Evolutionary conservation across 1,284 basidiomycete genomes (phyloP).

Genomic region (Flammula alnicola): DNA sequence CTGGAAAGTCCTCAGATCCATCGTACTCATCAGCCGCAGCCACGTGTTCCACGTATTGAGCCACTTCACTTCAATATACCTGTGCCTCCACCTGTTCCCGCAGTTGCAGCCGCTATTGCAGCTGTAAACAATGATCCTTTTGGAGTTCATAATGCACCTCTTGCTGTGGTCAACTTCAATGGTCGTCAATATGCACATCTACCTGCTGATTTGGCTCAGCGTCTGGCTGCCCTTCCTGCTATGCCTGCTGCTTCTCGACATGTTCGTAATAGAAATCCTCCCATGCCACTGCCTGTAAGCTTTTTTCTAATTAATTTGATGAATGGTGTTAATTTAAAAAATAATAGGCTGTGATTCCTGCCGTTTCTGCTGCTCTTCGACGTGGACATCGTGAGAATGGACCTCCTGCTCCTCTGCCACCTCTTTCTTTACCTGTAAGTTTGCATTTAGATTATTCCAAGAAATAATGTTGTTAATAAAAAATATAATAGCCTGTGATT

Average conservation of each 20-base stretch:
- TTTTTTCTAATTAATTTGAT: no score
- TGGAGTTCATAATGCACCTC: no score
- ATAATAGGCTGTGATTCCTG: neutral
- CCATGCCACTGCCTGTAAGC: neutral
- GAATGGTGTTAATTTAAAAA: no score
- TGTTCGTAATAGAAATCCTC: neutral
- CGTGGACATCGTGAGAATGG: no score
- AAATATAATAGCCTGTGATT: neutral
- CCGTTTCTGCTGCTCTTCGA: neutral
- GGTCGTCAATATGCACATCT: no score
- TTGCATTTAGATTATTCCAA: neutral
- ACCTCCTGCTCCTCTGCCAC: neutral
- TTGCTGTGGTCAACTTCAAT: no score
- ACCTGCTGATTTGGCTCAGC: neutral
- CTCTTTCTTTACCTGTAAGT: neutral
- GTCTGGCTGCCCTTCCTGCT: neutral
- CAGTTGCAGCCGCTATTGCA: neutral
- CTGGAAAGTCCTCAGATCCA: constrained; percentile 9
- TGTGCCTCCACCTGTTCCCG: constrained; percentile 4
- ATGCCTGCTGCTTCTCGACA: neutral
- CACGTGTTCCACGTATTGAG: neutral
- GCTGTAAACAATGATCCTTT: neutral
- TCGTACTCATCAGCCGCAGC: neutral
- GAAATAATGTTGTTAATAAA: neutral
- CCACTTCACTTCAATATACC: constrained; percentile 5